Percentiles rank a stretch among this genome's conserved stretches.
Evolutionary conservation across 257 asterid species (phyloP).

Genomic region (Leonotis leonurus): DNA sequence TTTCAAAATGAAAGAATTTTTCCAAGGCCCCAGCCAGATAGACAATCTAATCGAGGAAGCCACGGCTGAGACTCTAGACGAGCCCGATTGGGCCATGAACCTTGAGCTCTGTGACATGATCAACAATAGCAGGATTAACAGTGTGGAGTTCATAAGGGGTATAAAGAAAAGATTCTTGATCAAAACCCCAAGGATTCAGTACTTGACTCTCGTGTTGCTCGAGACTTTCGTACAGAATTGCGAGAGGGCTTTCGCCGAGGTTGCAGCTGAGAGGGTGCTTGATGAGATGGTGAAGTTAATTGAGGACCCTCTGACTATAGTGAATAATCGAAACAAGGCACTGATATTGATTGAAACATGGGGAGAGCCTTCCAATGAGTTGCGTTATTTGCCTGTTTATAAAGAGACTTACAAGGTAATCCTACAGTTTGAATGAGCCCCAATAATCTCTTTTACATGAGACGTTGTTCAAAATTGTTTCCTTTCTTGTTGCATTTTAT

Average conservation of each 20-base stretch:
- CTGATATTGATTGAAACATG: conserved; percentile 78
- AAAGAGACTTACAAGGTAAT: conserved; percentile 94
- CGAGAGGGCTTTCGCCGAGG: conserved; percentile 81
- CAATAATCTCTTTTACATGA: background rate
- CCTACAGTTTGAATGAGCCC: conserved; percentile 5
- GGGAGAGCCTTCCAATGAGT: conserved; percentile 84
- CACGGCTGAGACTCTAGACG: conserved; percentile 78
- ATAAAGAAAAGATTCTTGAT: conserved; percentile 67
- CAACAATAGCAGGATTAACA: conserved; percentile 58
- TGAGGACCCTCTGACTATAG: conserved; percentile 77
- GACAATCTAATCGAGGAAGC: conserved; percentile 93
- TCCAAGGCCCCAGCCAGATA: conserved; percentile 82
- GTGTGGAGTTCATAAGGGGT: conserved; percentile 76
- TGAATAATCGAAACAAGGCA: conserved; percentile 78
- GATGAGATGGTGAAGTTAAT: conserved; percentile 97
- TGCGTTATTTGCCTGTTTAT: conserved; percentile 82
- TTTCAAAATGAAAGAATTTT: conserved; percentile 86
- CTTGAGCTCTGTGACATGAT: conserved; percentile 95
- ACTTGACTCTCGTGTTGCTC: conserved; percentile 75
- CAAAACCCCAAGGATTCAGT: conserved; percentile 74
- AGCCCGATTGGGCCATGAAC: conserved; percentile 90
- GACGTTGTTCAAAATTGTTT: background rate
- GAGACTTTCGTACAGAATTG: conserved; percentile 91
- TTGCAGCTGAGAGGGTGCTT: conserved; percentile 86
- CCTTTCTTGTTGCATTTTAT: background rate